A percentile compares a stretch with the other conserved stretches of the same genome.
phyloP scores from a whole-genome alignment of 176 grass and related monocot genomes.

The Oryza meyeriana region DNA sequence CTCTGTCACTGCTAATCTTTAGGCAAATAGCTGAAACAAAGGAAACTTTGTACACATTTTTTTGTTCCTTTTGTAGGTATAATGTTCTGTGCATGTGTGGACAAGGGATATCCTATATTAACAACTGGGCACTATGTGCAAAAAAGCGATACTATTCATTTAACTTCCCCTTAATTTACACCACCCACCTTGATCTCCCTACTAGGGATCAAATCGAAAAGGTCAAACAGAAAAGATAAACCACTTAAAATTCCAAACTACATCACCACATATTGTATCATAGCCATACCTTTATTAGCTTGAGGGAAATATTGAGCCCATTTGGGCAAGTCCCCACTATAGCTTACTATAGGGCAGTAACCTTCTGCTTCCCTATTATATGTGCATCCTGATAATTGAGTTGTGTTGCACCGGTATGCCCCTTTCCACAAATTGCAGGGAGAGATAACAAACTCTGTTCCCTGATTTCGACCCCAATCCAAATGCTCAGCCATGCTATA shows the following conservation, averaged over 20 bases:
- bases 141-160: not conserved
- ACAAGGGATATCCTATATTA: not conserved
- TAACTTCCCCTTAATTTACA: not conserved
- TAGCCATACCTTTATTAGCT: conserved; percentile 80
- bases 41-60: not conserved
- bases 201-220: not conserved
- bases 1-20: not conserved
- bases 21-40: conserved; percentile 1
- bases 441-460: conserved; percentile 83
- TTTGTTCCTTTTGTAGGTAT: not conserved
- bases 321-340: conserved; percentile 92
- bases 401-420: conserved; percentile 89
- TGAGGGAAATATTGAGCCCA: conserved; percentile 97
- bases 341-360: conserved; percentile 98
- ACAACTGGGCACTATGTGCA: not conserved
- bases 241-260: not conserved
- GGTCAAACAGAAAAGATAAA: not conserved
- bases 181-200: not conserved
- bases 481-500: conserved; percentile 96
- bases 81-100: not conserved
- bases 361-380: conserved; percentile 99
- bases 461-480: conserved; percentile 95
- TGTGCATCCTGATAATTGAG: conserved; percentile 95
- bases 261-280: not conserved
- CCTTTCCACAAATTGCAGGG: conserved; percentile 93